These are phyloP conservation scores for Voacanga thouarsii DNA, from an alignment of 257 asterid genomes.

Conservation along the genomic window DNA sequence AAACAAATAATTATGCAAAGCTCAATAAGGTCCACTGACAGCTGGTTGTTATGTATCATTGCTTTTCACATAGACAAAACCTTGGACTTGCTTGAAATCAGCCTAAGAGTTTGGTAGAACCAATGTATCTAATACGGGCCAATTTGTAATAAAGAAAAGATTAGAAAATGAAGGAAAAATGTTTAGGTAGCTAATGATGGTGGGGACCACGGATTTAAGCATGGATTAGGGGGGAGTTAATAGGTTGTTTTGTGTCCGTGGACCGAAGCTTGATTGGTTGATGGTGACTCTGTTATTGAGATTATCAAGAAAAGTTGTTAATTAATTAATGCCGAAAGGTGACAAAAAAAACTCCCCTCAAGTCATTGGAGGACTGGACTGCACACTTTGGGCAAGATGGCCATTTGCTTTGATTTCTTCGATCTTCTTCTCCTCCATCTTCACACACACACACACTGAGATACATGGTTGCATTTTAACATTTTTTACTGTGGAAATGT, in stretches of 20 bases:
- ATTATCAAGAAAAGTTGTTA: conserved; percentile 30
- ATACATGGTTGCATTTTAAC: too few species aligned
- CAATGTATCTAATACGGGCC: conserved; percentile 6
- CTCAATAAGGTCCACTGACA: conserved; percentile 20
- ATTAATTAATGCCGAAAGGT: conserved; percentile 13
- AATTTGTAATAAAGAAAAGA: neutral
- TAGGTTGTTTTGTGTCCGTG: conserved; percentile 33
- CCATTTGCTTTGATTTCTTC: neutral
- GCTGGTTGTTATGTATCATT: conserved; percentile 21
- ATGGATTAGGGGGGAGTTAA: conserved; percentile 28
- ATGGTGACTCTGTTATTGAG: conserved; percentile 23
- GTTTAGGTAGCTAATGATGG: conserved; percentile 32
- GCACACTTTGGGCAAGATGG: neutral
- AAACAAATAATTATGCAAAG: neutral
- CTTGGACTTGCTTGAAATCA: conserved; percentile 35
- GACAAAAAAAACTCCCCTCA: conserved; percentile 18
- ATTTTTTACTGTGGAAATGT: too few species aligned
- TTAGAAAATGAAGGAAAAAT: neutral
- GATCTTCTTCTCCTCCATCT: neutral
- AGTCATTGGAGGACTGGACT: neutral
- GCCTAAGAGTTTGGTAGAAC: conserved; percentile 25
- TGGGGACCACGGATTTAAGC: conserved; percentile 45
- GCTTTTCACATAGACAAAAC: conserved; percentile 22
- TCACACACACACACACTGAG: too few species aligned
- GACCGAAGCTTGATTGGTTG: conserved; percentile 28